Evolutionary conservation across 345 rosid genomes (phyloP), one percentile per base, ranked within the genome.

Genomic region (Acer negundo): DNA sequence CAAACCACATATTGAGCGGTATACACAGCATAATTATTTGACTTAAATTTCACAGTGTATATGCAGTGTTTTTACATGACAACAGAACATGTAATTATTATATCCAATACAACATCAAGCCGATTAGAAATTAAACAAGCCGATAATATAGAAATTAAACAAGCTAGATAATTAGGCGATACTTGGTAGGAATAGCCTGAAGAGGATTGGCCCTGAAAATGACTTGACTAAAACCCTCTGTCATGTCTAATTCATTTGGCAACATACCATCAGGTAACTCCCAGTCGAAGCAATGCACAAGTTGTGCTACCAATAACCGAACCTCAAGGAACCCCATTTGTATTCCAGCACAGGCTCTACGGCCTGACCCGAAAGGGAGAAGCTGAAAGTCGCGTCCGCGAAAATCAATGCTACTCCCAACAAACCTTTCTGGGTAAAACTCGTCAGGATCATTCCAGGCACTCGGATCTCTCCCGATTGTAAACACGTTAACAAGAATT

Each of bases 391-490:
- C 75, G 6, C 40, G 74, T 24, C 83, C 80, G 0, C 77, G 75
- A 51, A 56, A 1, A 38, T 81, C 83, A 10, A 73, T 24, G 9
- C 40, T 10, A 10, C 40, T 72, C 9, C 70, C 80, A 0, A 7
- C 1, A 59, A 81, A 77, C 2, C 84, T 81, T 69, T 77, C 83
- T 0, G 83, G 83, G 5, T 28, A 8, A 16, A 80, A 80, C 74
- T 72, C 73, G 12, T 62, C 78, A 10, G 70, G 24, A 10, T 81
- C 80, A 3, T 46, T 24, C 80, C 80, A 81, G 3, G 20, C 75
- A 11, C n/a, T 73, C 2, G 80, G 62, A 24, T 81, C 80, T 56
- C 84, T 42, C 15, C 80, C 78, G 13, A 81, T 81, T 0, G 80
- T 35, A 66, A 69, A 77, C 0, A n/a, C 16, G 56, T 77, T 81